Base-by-base conservation (phyloP, 257 asterid species). In the Rauvolfia tetraphylla region DNA sequence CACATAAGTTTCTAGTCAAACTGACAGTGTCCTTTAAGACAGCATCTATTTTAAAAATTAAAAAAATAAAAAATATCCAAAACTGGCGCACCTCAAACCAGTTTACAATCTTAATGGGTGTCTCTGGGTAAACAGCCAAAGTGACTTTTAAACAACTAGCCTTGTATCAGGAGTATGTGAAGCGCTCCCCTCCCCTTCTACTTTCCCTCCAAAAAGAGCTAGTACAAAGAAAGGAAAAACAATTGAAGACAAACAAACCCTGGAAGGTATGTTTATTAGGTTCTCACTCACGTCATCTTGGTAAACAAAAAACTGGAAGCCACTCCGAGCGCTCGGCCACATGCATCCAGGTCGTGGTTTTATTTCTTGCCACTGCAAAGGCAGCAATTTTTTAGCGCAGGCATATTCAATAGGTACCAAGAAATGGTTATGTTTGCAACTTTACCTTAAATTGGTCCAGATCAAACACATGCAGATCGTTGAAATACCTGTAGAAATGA, bases 311-410 rank as follows among this genome's bases (percentile, higher is more conserved):
- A 95, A 88, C 74, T 95, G 98, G 85, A 95, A 95, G 59, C 99
- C 99, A 84, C 99, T 95, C 85, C 99, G 91, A 85, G 97, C 88
- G 75, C 96, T 90, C 5, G 99, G 99, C 99, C 99, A 93, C 96
- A 95, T 75, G 86, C 90, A 82, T 76, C 99, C 99, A 39, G 90
- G 98, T 63, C 78, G 89, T 66, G 96, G 96, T 82, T 95, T 95
- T 77, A 95, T 89, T 88, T 95, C 99, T 89, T 92, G 98, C 98
- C 99, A 95, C 99, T 95, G 80, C 75, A 86, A 76, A 76, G 51
- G 42, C 67, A 80, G 77, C 68, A 73, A 53, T 71, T 12, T n/a
- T 23, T 65, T 53, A 70, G 75, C 29, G 27, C 13, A 9, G 65
- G 78, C 51, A 66, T 17, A 8, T 22, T 63, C 38, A 67, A 33